phyloP scores from a whole-genome alignment of 169 alveolate genomes.

The Cryptosporidium meleagridis region DNA sequence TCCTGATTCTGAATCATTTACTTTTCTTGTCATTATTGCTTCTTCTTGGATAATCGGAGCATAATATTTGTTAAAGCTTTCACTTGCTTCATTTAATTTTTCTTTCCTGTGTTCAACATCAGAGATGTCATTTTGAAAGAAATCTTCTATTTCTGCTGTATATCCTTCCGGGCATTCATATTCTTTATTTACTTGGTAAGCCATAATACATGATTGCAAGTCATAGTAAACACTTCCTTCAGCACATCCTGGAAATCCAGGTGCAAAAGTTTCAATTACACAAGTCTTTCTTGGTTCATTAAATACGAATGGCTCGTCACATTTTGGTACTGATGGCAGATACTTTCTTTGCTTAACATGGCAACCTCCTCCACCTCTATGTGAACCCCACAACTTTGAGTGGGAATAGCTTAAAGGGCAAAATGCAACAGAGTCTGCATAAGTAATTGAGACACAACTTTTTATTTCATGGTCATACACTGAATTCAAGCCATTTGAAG shows the following conservation, averaged over 20 bases:
- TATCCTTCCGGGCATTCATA: constrained; percentile 62
- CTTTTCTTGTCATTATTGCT: constrained; percentile 30
- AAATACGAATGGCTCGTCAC: constrained; percentile 38
- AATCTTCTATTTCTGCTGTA: constrained; percentile 3
- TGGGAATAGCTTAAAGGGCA: constrained; percentile 43
- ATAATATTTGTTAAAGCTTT: background rate
- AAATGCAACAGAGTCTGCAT: constrained; percentile 35
- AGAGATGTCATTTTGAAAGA: background rate
- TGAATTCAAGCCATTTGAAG: constrained; percentile 35
- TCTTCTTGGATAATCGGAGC: background rate
- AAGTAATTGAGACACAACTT: constrained; percentile 50
- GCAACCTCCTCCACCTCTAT: constrained; percentile 67
- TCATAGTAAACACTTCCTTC: constrained; percentile 57
- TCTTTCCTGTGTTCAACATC: constrained; percentile 27
- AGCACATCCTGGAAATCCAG: constrained; percentile 66
- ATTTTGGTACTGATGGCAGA: constrained; percentile 19
- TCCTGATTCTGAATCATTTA: constrained; percentile 31
- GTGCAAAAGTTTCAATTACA: constrained; percentile 45
- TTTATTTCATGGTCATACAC: constrained; percentile 18
- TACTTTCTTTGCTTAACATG: constrained; percentile 56
- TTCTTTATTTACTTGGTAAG: constrained; percentile 56
- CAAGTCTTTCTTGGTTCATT: constrained; percentile 49
- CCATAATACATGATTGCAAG: constrained; percentile 46
- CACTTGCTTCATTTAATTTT: constrained; percentile 22
- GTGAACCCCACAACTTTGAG: constrained; percentile 62